These are phyloP conservation scores for Camelina hispida DNA, from an alignment of 345 rosid genomes.

Conservation along the genomic window DNA sequence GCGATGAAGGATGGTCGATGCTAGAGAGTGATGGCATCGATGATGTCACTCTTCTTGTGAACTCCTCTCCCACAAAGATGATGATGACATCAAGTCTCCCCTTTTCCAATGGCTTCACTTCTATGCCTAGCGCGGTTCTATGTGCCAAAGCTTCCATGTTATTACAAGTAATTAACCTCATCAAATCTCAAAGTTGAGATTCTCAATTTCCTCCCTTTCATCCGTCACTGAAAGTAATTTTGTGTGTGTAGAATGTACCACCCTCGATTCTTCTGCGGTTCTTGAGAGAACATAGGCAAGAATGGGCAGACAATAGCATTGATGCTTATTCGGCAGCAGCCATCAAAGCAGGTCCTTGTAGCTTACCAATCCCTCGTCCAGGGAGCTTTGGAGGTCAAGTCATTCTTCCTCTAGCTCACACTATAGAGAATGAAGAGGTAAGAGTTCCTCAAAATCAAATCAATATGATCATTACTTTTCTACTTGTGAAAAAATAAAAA, in stretches of 20 bases:
- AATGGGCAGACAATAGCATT: conserved; percentile 95
- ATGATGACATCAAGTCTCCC: conserved; percentile 69
- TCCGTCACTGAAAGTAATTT: conserved; percentile 5
- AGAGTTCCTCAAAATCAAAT: not conserved
- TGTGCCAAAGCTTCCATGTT: conserved; percentile 99
- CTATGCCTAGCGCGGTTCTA: conserved; percentile 73
- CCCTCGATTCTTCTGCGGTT: conserved; percentile 90
- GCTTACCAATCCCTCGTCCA: conserved; percentile 73
- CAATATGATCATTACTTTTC: not conserved
- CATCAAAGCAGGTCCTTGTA: conserved; percentile 85
- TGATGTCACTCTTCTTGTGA: conserved; percentile 89
- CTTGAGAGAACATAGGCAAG: conserved; percentile 94
- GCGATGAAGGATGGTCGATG: conserved; percentile 95
- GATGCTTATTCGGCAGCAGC: conserved; percentile 96
- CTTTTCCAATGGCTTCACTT: conserved; percentile 69
- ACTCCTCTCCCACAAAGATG: conserved; percentile 87
- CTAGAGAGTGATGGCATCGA: conserved; percentile 93
- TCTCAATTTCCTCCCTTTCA: not conserved
- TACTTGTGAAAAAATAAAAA: not conserved
- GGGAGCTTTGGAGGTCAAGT: conserved; percentile 94
- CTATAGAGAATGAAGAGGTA: conserved; percentile 95
- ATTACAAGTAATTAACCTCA: conserved; percentile 63
- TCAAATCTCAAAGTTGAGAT: not conserved
- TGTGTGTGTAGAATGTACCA: conserved; percentile 78
- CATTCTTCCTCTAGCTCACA: conserved; percentile 96